Evolutionary conservation across 2,329 filamentous ascomycete genomes (phyloP).

Genomic region (Xylaria sp.): DNA sequence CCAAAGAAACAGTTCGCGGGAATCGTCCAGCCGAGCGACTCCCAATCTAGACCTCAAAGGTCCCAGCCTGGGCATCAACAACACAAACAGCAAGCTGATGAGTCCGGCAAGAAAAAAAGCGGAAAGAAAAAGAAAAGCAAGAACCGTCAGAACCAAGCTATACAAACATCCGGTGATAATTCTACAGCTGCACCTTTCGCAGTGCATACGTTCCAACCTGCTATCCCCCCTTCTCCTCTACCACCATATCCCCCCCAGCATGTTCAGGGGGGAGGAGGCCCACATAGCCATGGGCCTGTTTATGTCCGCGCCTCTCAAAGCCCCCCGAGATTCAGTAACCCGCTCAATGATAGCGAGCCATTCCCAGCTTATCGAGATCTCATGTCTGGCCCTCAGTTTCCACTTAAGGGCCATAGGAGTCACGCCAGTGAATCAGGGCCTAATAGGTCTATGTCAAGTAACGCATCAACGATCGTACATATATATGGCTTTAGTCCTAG

Average conservation of each 20-base stretch:
- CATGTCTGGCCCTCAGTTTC: conserved; percentile 20
- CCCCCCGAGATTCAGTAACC: background rate
- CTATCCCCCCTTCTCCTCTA: background rate
- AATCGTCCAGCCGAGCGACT: background rate
- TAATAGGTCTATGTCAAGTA: conserved; percentile 4
- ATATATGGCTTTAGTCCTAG: background rate
- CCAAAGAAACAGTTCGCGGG: conserved; percentile 28
- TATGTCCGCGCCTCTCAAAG: background rate
- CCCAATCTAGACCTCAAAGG: background rate
- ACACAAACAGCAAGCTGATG: background rate
- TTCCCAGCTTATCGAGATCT: conserved; percentile 39
- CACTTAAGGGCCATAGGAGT: background rate
- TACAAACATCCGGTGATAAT: background rate
- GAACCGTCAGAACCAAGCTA: background rate
- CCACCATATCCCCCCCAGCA: conserved; percentile 10
- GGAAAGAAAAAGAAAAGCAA: conserved; percentile 24
- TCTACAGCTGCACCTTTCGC: background rate
- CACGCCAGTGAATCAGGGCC: background rate
- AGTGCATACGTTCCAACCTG: conserved; percentile 19
- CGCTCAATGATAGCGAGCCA: conserved; percentile 23
- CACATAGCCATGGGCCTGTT: background rate
- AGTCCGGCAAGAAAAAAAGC: background rate
- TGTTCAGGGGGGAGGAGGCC: too few relatives aligned
- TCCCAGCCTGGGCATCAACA: conserved; percentile 3
- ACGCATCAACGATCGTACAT: conserved; percentile 5